A percentile compares a stretch with the other conserved stretches of the same genome.
phyloP scores from a whole-genome alignment of 1,139 yeast species.

The Magnusiomyces magnusii region DNA sequence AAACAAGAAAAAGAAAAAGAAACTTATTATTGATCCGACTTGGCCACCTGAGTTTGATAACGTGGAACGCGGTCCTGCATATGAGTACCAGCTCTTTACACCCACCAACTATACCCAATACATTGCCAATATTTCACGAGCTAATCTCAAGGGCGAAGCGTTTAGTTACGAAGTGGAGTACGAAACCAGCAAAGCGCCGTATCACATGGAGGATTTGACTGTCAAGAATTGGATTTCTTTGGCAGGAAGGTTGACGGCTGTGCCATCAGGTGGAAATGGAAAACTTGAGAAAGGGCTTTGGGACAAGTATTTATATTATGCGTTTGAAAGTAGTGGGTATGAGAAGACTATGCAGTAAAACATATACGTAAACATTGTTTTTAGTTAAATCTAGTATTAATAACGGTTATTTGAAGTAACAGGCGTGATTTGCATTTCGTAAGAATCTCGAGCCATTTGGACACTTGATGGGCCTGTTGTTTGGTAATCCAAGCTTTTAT shows the following conservation, averaged over 20 bases:
- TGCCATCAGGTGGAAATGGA: constrained; percentile 18
- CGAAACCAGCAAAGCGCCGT: constrained; percentile 52
- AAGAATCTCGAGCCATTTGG: background rate
- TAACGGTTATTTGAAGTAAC: background rate
- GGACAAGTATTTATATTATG: constrained; percentile 40
- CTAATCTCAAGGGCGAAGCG: constrained; percentile 42
- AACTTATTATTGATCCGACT: constrained; percentile 47
- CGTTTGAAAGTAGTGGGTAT: constrained; percentile 55
- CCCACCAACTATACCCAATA: constrained; percentile 70
- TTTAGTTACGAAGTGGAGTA: constrained; percentile 62
- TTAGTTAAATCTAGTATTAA: background rate
- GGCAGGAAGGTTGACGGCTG: constrained; percentile 43
- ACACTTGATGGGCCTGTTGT: background rate
- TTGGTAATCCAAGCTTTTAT: background rate
- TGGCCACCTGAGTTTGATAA: constrained; percentile 53
- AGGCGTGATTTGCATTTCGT: background rate
- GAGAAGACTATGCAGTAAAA: constrained; percentile 7
- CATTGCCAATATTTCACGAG: constrained; percentile 51
- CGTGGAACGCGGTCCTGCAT: constrained; percentile 65
- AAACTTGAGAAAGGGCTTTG: constrained; percentile 25
- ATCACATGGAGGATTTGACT: constrained; percentile 22
- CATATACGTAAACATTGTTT: too few relatives aligned
- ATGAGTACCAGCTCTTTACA: constrained; percentile 57
- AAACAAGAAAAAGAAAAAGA: constrained; percentile 22
- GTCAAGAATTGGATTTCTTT: constrained; percentile 45